These are phyloP conservation scores for Didymosphaeria variabile DNA, from an alignment of 2,329 filamentous ascomycete species.

Conservation along the genomic window DNA sequence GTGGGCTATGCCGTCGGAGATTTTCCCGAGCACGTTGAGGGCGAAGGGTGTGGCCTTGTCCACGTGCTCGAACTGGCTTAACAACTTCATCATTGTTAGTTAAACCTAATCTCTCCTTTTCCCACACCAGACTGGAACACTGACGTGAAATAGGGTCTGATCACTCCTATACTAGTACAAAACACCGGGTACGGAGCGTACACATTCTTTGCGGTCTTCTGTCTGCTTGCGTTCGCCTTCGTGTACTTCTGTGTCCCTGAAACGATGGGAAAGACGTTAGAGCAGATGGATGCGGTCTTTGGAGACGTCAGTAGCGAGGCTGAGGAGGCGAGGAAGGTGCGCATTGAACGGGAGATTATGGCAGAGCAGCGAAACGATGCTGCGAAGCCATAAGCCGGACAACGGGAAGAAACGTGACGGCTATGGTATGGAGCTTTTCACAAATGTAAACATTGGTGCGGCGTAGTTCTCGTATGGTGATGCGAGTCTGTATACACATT, in stretches of 20 bases:
- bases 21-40: conserved; percentile 69
- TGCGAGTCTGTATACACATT: too few relatives aligned
- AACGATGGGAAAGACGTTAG: conserved; percentile 45
- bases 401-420: not conserved
- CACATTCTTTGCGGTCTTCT: conserved; percentile 51
- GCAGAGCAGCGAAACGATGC: conserved; percentile 25
- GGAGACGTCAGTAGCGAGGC: conserved; percentile 45
- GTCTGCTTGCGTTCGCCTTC: conserved; percentile 44
- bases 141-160: conserved; percentile 62
- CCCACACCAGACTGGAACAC: conserved; percentile 36
- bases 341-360: conserved; percentile 44
- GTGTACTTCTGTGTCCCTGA: conserved; percentile 48
- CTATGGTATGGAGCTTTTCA: too few relatives aligned
- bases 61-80: conserved; percentile 70
- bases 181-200: conserved; percentile 61
- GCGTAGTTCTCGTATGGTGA: too few relatives aligned
- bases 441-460: too few relatives aligned
- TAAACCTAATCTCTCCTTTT: not conserved
- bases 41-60: conserved; percentile 73
- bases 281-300: conserved; percentile 52
- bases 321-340: conserved; percentile 43
- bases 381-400: not conserved
- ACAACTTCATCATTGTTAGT: conserved; percentile 67
- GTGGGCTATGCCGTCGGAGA: conserved; percentile 63
- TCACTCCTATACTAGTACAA: conserved; percentile 70